Evolutionary conservation across 768 basidiomycete genomes (phyloP).

Genomic region (Xerocomellus intermedius): DNA sequence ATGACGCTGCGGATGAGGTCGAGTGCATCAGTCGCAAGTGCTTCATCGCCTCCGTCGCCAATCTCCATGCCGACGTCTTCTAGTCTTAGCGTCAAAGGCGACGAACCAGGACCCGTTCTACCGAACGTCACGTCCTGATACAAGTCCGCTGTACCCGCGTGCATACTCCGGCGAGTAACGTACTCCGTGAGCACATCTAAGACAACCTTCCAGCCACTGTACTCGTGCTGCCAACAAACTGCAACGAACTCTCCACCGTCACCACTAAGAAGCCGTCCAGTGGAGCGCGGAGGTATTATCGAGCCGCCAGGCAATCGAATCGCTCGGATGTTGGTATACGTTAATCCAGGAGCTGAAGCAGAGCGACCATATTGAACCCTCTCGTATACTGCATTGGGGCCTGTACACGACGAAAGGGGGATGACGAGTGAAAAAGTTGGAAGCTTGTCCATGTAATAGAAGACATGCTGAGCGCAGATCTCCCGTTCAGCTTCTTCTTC

Average conservation of each 20-base stretch:
- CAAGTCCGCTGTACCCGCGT: constrained; percentile 37
- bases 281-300: constrained; percentile 60
- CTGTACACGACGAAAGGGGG: constrained; percentile 57
- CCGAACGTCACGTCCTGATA: constrained; percentile 57
- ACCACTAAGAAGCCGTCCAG: constrained; percentile 68
- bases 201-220: constrained; percentile 85
- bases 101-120: constrained; percentile 38
- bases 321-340: constrained; percentile 64
- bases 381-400: constrained; percentile 72
- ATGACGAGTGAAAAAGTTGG: constrained; percentile 75
- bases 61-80: constrained; percentile 76
- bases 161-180: constrained; percentile 54
- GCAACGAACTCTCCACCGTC: constrained; percentile 65
- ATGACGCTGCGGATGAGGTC: constrained; percentile 80
- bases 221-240: constrained; percentile 76
- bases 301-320: constrained; percentile 77
- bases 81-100: constrained; percentile 46
- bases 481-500: constrained; percentile 48
- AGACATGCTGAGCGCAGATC: constrained; percentile 67
- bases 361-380: constrained; percentile 56
- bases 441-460: constrained; percentile 71
- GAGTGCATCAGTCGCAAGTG: constrained; percentile 66
- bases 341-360: constrained; percentile 46
- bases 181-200: constrained; percentile 81
- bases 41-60: constrained; percentile 58